These are phyloP conservation scores for Termitomyces sp. DNA, from an alignment of 768 basidiomycete species.

Conservation along the genomic window DNA sequence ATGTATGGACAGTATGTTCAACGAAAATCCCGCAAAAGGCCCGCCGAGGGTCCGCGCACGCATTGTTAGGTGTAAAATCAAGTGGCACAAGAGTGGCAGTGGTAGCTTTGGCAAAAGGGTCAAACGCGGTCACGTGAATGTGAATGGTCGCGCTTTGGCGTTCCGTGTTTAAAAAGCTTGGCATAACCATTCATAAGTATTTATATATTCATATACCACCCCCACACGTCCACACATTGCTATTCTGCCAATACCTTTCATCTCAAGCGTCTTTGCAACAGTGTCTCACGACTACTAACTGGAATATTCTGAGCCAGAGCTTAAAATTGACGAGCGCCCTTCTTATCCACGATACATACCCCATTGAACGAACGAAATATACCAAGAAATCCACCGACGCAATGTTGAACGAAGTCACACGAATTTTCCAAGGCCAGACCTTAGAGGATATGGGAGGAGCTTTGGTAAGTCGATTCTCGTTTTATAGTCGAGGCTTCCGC, in stretches of 20 bases:
- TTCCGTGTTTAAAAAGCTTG: not conserved
- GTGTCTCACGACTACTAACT: not conserved
- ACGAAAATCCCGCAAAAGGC: not conserved
- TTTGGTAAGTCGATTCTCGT: not conserved
- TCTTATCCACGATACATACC: not conserved
- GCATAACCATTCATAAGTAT: too few species aligned
- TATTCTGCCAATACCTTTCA: not conserved
- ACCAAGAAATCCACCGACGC: not conserved
- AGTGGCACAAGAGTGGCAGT: not conserved
- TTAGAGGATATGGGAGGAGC: not conserved
- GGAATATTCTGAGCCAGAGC: not conserved
- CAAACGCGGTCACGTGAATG: conserved; percentile 9
- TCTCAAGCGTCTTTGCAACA: not conserved
- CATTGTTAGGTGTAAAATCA: not conserved
- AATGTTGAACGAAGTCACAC: not conserved
- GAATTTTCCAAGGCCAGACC: not conserved
- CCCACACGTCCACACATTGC: not conserved
- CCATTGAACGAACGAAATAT: not conserved
- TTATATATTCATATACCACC: not conserved
- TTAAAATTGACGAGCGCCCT: not conserved
- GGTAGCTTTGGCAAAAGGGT: conserved; percentile 5
- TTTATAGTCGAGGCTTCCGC: not conserved
- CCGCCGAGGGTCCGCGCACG: not conserved
- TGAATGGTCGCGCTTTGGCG: conserved; percentile 5
- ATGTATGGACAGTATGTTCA: not conserved